These are phyloP conservation scores for Lipomyces anomalus DNA, from an alignment of 805 yeast species.

Conservation along the genomic window DNA sequence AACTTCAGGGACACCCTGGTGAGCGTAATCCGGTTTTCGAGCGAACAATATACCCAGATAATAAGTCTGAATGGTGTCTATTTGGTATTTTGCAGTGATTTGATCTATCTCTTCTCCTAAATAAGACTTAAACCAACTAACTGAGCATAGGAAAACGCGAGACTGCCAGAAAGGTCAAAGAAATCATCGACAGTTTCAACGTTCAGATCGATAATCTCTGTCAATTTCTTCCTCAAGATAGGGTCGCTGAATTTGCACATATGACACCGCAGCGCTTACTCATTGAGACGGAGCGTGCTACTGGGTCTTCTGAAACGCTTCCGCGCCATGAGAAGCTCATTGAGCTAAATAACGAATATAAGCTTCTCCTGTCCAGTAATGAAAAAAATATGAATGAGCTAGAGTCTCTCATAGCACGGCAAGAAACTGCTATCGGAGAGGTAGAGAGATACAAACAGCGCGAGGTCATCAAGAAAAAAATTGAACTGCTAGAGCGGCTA, in stretches of 20 bases:
- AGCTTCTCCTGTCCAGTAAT: slow-evolving; percentile 24
- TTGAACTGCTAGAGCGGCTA: slow-evolving; percentile 9
- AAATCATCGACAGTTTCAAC: slow-evolving; percentile 45
- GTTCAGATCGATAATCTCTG: slow-evolving; percentile 89
- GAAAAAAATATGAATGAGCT: slow-evolving; percentile 27
- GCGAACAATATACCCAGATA: slow-evolving; percentile 33
- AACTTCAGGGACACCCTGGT: slow-evolving; percentile 40
- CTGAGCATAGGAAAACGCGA: slow-evolving; percentile 12
- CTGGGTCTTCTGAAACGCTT: slow-evolving; percentile 56
- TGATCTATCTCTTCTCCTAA: neutral
- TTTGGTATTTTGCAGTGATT: slow-evolving; percentile 32
- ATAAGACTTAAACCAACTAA: neutral
- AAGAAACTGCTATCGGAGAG: slow-evolving; percentile 39
- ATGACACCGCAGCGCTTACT: slow-evolving; percentile 69
- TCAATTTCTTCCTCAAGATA: slow-evolving; percentile 91
- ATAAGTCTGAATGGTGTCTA: slow-evolving; percentile 27
- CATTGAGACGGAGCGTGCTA: slow-evolving; percentile 72
- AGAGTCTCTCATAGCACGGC: slow-evolving; percentile 35
- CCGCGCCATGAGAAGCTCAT: slow-evolving; percentile 54
- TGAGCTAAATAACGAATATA: slow-evolving; percentile 41
- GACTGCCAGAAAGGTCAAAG: slow-evolving; percentile 38
- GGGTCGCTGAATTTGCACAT: slow-evolving; percentile 87
- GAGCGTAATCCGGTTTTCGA: slow-evolving; percentile 32
- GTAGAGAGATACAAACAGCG: slow-evolving; percentile 41
- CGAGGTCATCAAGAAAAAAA: slow-evolving; percentile 13